A percentile compares a stretch with the other conserved stretches of the same genome.
These are phyloP conservation scores for Achaetomium macrosporum DNA, from an alignment of 2,329 filamentous ascomycete genomes.

Conservation along the genomic window DNA sequence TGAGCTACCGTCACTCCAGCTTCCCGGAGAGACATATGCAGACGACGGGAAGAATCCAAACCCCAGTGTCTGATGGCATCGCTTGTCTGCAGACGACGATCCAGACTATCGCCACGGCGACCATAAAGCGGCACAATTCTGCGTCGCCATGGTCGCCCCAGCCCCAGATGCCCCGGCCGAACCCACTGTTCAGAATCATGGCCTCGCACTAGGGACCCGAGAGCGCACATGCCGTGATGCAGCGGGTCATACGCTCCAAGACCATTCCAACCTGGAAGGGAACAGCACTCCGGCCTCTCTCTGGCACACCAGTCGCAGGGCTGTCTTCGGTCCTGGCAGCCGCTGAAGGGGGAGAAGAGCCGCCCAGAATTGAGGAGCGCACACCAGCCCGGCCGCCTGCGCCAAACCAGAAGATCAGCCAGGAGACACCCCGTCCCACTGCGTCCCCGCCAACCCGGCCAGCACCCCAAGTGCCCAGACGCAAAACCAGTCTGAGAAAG, in stretches of 20 bases:
- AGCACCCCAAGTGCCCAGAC: conserved; percentile 9
- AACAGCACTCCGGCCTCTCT: not conserved
- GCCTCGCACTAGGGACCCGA: conserved; percentile 44
- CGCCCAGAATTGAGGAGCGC: too few relatives aligned
- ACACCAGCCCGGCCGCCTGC: not conserved
- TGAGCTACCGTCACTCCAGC: conserved; percentile 52
- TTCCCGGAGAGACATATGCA: conserved; percentile 37
- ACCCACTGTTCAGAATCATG: conserved; percentile 40
- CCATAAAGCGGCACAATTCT: conserved; percentile 43
- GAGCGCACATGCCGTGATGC: conserved; percentile 39
- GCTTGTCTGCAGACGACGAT: conserved; percentile 42
- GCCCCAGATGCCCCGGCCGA: conserved; percentile 29
- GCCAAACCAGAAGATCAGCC: not conserved
- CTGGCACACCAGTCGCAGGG: not conserved
- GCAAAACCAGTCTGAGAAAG: conserved; percentile 14
- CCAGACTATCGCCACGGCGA: conserved; percentile 47
- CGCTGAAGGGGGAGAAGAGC: not conserved
- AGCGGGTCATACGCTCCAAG: conserved; percentile 25
- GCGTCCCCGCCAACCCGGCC: conserved; percentile 4
- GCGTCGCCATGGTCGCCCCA: conserved; percentile 48
- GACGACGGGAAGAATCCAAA: not conserved
- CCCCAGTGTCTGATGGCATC: conserved; percentile 28
- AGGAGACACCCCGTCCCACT: conserved; percentile 4
- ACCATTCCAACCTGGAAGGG: not conserved
- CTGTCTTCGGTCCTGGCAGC: not conserved